These are phyloP conservation scores for Luffa acutangula DNA, from an alignment of 306 rosid species.

Conservation along the genomic window DNA sequence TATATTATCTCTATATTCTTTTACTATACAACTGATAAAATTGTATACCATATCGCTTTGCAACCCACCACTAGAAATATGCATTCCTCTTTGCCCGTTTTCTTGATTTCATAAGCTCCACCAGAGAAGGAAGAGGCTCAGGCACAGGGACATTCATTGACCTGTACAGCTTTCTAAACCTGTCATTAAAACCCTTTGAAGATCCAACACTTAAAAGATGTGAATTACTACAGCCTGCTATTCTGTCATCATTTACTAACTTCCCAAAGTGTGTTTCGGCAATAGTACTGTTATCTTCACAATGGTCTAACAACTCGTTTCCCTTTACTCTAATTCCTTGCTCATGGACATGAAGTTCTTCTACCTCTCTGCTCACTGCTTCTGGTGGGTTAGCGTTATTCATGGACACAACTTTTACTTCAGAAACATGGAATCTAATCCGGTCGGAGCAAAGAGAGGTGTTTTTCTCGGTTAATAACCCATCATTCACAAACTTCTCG, in stretches of 20 bases:
- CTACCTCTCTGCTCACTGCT: conserved; percentile 16
- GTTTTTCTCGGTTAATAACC: background rate
- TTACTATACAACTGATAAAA: background rate
- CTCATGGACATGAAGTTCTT: conserved; percentile 6
- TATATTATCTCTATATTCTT: conserved; percentile 1
- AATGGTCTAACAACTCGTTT: conserved; percentile 15
- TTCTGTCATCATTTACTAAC: conserved; percentile 20
- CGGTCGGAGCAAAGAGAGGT: background rate
- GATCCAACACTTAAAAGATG: conserved; percentile 32
- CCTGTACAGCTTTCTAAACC: conserved; percentile 47
- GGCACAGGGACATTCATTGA: conserved; percentile 65
- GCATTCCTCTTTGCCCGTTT: conserved; percentile 47
- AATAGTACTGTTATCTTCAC: background rate
- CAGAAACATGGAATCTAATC: conserved; percentile 3
- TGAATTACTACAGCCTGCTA: conserved; percentile 15
- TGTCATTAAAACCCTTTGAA: conserved; percentile 33
- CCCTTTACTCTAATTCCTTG: conserved; percentile 19
- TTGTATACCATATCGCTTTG: background rate
- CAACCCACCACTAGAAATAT: conserved; percentile 8
- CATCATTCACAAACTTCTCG: background rate
- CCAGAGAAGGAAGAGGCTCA: conserved; percentile 64
- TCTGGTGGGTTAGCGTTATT: conserved; percentile 15
- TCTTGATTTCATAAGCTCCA: conserved; percentile 37
- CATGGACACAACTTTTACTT: background rate
- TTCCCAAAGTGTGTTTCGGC: conserved; percentile 10